phyloP scores from a whole-genome alignment of 306 rosid species.

The Biancaea sappan region DNA sequence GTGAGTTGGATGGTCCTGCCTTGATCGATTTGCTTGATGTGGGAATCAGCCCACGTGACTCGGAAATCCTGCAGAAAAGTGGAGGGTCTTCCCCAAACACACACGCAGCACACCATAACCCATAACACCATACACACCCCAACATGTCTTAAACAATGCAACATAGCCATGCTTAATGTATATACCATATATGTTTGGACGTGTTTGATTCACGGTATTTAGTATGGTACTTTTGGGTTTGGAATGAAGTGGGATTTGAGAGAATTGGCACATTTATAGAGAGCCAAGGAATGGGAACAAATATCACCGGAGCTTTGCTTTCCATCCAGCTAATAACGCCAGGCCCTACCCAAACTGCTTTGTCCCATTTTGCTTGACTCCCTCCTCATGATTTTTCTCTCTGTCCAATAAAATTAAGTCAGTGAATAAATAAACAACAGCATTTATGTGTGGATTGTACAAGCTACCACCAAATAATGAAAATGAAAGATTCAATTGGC shows the following conservation, averaged over 20 bases:
- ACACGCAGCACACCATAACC: constrained; percentile 28
- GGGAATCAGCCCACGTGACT: constrained; percentile 74
- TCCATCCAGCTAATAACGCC: constrained; percentile 74
- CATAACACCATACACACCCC: constrained; percentile 33
- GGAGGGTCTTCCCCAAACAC: constrained; percentile 68
- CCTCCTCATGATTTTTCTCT: constrained; percentile 23
- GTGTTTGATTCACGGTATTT: too few species aligned
- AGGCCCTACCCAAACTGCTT: constrained; percentile 61
- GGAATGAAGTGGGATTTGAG: neutral
- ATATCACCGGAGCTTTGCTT: constrained; percentile 48
- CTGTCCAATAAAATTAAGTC: too few species aligned
- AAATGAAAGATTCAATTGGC: neutral
- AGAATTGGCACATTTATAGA: constrained; percentile 39
- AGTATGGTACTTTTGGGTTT: constrained; percentile 11
- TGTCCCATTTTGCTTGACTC: constrained; percentile 25
- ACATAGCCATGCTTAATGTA: constrained; percentile 38
- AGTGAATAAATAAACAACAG: neutral
- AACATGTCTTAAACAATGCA: constrained; percentile 27
- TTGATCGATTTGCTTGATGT: constrained; percentile 74
- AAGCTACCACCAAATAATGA: neutral
- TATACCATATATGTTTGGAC: neutral
- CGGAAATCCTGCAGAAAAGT: constrained; percentile 71
- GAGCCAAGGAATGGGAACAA: neutral
- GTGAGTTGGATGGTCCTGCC: constrained; percentile 81
- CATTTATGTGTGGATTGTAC: constrained; percentile 11